phyloP scores from a whole-genome alignment of 2,329 filamentous ascomycete species.

The Aspergillus glaucus region DNA sequence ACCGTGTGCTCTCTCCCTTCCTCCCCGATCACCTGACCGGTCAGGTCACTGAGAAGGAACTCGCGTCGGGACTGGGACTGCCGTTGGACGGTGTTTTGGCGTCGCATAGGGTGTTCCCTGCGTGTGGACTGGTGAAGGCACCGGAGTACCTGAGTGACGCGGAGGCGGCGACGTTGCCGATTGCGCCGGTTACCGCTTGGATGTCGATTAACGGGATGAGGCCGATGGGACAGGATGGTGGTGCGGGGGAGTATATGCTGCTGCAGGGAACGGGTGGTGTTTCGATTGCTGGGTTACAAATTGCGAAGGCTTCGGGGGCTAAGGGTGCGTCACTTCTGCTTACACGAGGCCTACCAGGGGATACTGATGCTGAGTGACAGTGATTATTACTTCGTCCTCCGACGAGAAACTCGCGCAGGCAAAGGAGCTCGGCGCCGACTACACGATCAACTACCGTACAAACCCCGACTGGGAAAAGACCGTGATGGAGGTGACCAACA shows the following conservation, averaged over 20 bases:
- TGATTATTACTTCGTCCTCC: conserved; percentile 47
- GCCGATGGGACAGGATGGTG: conserved; percentile 40
- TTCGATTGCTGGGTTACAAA: conserved; percentile 39
- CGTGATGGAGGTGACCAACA: conserved; percentile 39
- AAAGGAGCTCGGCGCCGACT: conserved; percentile 44
- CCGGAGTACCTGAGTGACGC: conserved; percentile 33
- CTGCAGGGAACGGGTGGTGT: conserved; percentile 51
- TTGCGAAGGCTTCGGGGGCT: conserved; percentile 45
- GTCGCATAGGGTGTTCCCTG: conserved; percentile 40
- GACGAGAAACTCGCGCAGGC: conserved; percentile 47
- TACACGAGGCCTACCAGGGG: neutral
- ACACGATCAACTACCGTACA: conserved; percentile 46
- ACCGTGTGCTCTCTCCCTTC: conserved; percentile 63
- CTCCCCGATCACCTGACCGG: conserved; percentile 49
- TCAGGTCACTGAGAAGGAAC: conserved; percentile 51
- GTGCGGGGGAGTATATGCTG: conserved; percentile 44
- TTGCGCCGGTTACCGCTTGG: conserved; percentile 48
- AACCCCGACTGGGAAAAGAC: conserved; percentile 42
- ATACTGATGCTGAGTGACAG: conserved; percentile 22
- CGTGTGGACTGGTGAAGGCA: conserved; percentile 33
- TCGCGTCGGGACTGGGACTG: conserved; percentile 55
- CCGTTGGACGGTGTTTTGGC: conserved; percentile 47
- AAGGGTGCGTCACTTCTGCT: conserved; percentile 19
- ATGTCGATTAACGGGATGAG: conserved; percentile 42
- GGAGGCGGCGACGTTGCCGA: conserved; percentile 37